Evolutionary conservation across 1,284 basidiomycete genomes (phyloP).

Genomic region (Xanthoconium separans): DNA sequence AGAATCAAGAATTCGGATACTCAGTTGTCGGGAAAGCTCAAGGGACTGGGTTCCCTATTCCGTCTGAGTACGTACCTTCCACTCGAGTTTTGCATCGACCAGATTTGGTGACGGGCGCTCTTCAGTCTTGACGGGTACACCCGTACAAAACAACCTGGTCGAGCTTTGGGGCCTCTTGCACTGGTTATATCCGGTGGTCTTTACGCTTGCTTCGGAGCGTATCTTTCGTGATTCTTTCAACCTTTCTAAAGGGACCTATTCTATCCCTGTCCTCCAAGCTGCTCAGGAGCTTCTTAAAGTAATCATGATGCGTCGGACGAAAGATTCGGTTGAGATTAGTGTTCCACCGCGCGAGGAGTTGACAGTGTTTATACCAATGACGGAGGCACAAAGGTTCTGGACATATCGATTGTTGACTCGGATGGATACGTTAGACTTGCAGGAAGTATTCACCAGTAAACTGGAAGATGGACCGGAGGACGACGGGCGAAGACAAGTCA

Average conservation of each 20-base stretch:
- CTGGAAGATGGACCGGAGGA: slow-evolving; percentile 30
- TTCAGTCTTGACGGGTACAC: slow-evolving; percentile 60
- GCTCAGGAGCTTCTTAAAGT: slow-evolving; percentile 47
- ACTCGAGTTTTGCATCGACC: not conserved
- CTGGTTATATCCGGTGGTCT: slow-evolving; percentile 55
- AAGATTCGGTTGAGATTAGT: slow-evolving; percentile 46
- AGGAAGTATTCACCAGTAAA: slow-evolving; percentile 46
- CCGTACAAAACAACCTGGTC: slow-evolving; percentile 61
- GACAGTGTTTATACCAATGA: slow-evolving; percentile 55
- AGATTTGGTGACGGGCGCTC: slow-evolving; percentile 2
- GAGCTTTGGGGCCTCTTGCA: slow-evolving; percentile 59
- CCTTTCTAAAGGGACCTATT: slow-evolving; percentile 49
- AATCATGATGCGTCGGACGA: slow-evolving; percentile 63
- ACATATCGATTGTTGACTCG: slow-evolving; percentile 53
- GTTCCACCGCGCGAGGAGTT: slow-evolving; percentile 59
- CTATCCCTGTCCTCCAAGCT: slow-evolving; percentile 46
- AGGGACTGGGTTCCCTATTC: slow-evolving; percentile 48
- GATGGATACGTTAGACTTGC: slow-evolving; percentile 47
- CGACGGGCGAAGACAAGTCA: slow-evolving; percentile 41
- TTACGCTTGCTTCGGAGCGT: slow-evolving; percentile 46
- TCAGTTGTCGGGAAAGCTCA: slow-evolving; percentile 42
- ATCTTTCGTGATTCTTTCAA: slow-evolving; percentile 55
- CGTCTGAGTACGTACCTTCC: slow-evolving; percentile 42
- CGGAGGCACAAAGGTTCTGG: slow-evolving; percentile 63
- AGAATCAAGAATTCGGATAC: slow-evolving; percentile 58